phyloP scores from a whole-genome alignment of 768 basidiomycete genomes.

The Russula virescens region DNA sequence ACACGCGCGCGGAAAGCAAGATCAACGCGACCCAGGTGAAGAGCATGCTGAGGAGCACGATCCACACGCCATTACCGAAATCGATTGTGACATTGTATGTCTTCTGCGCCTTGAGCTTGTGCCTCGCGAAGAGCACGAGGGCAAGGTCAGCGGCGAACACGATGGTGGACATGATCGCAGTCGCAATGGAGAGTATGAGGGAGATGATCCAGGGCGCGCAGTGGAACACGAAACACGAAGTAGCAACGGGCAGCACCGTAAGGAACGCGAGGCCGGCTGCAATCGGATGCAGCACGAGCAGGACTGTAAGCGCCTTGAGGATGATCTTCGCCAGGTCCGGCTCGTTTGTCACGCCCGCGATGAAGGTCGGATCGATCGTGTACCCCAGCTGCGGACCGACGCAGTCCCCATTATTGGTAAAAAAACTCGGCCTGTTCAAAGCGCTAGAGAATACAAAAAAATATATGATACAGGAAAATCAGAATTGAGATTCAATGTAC shows the following conservation, averaged over 20 bases:
- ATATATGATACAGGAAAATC: background rate
- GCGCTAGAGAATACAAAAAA: conserved; percentile 23
- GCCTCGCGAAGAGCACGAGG: conserved; percentile 47
- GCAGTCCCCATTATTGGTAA: conserved; percentile 45
- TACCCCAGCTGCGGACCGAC: conserved; percentile 67
- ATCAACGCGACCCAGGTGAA: conserved; percentile 58
- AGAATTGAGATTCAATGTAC: background rate
- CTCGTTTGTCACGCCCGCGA: conserved; percentile 41
- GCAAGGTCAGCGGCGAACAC: conserved; percentile 60
- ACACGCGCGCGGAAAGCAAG: conserved; percentile 56
- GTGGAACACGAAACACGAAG: conserved; percentile 38
- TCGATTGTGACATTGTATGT: conserved; percentile 40
- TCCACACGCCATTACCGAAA: conserved; percentile 70
- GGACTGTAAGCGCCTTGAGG: conserved; percentile 38
- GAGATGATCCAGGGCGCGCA: conserved; percentile 46
- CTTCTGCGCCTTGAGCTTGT: conserved; percentile 38
- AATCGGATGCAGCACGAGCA: conserved; percentile 69
- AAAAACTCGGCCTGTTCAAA: conserved; percentile 34
- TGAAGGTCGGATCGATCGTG: conserved; percentile 42
- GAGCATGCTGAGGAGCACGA: conserved; percentile 52
- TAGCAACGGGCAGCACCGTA: conserved; percentile 36
- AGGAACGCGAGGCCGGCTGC: conserved; percentile 54
- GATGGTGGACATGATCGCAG: conserved; percentile 48
- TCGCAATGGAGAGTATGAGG: conserved; percentile 52
- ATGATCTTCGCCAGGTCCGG: conserved; percentile 41